Evolutionary conservation across 306 rosid genomes (phyloP).

Genomic region (Lathyrus sativus): DNA sequence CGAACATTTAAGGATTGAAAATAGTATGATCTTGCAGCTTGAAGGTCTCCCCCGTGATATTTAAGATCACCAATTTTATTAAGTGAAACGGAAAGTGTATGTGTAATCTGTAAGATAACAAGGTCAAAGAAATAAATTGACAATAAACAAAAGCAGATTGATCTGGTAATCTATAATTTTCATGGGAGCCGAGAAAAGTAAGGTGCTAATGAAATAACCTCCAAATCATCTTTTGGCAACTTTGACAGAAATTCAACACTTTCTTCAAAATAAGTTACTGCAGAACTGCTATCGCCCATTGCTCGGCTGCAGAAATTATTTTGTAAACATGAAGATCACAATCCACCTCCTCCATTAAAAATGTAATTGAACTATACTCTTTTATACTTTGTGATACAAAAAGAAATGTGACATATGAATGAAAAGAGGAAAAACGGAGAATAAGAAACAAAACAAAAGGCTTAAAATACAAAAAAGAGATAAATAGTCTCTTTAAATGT

Average conservation of each 20-base stretch:
- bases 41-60: conserved; percentile 84
- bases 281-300: conserved; percentile 75
- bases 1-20: conserved; percentile 81
- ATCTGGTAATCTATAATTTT: conserved; percentile 1
- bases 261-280: conserved; percentile 79
- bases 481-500: too few relatives aligned
- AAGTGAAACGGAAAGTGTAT: conserved; percentile 93
- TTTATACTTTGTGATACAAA: neutral
- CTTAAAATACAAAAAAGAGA: too few relatives aligned
- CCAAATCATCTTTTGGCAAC: conserved; percentile 71
- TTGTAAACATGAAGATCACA: conserved; percentile 17
- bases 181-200: conserved; percentile 1
- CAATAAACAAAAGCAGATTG: neutral
- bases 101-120: conserved; percentile 58
- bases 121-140: conserved; percentile 22
- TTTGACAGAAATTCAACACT: conserved; percentile 87
- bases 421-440: too few relatives aligned
- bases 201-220: conserved; percentile 57
- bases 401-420: conserved; percentile 6
- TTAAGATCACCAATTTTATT: conserved; percentile 97
- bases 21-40: conserved; percentile 81
- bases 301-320: conserved; percentile 70
- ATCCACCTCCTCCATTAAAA: conserved; percentile 6
- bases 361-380: conserved; percentile 16
- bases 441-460: too few relatives aligned